Percentiles rank a stretch among this genome's conserved stretches.
phyloP scores from a whole-genome alignment of 345 rosid species.

The Cardiospermum halicacabum region DNA sequence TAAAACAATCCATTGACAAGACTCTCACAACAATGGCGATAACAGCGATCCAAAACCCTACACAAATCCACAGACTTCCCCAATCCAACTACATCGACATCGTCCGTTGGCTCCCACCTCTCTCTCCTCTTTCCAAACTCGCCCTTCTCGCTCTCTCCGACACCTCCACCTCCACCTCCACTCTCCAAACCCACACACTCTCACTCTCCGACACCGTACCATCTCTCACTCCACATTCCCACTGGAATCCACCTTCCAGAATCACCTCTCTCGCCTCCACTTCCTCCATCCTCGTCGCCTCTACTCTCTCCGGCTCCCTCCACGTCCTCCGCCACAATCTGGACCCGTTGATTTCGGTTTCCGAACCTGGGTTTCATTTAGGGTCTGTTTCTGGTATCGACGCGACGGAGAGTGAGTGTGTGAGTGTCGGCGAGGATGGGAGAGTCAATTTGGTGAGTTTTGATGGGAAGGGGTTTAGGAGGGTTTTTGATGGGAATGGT shows the following conservation, averaged over 20 bases:
- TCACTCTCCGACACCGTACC: slow-evolving; percentile 30
- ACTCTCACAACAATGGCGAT: slow-evolving; percentile 45
- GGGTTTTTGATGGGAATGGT: slow-evolving; percentile 69
- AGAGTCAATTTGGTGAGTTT: slow-evolving; percentile 44
- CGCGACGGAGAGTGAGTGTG: slow-evolving; percentile 63
- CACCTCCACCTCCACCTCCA: slow-evolving; percentile 42
- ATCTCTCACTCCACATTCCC: slow-evolving; percentile 30
- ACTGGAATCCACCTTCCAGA: slow-evolving; percentile 58
- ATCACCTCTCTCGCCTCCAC: slow-evolving; percentile 53
- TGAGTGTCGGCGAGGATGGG: slow-evolving; percentile 60
- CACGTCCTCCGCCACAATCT: slow-evolving; percentile 40
- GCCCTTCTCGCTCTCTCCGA: slow-evolving; percentile 50
- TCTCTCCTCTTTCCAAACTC: slow-evolving; percentile 60
- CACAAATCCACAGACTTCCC: slow-evolving; percentile 45
- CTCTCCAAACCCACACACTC: slow-evolving; percentile 51
- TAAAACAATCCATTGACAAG: too few species aligned
- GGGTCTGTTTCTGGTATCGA: slow-evolving; percentile 63
- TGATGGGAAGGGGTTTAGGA: slow-evolving; percentile 32
- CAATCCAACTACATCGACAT: slow-evolving; percentile 60
- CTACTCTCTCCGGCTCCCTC: slow-evolving; percentile 54
- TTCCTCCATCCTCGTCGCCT: slow-evolving; percentile 40
- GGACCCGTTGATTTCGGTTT: slow-evolving; percentile 30
- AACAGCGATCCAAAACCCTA: slow-evolving; percentile 28
- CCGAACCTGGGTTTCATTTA: slow-evolving; percentile 38
- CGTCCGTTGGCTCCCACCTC: slow-evolving; percentile 82